Percentiles rank a stretch among this genome's conserved stretches.
These are phyloP conservation scores for Abrus pulchellus DNA, from an alignment of 306 rosid genomes.

Conservation along the genomic window DNA sequence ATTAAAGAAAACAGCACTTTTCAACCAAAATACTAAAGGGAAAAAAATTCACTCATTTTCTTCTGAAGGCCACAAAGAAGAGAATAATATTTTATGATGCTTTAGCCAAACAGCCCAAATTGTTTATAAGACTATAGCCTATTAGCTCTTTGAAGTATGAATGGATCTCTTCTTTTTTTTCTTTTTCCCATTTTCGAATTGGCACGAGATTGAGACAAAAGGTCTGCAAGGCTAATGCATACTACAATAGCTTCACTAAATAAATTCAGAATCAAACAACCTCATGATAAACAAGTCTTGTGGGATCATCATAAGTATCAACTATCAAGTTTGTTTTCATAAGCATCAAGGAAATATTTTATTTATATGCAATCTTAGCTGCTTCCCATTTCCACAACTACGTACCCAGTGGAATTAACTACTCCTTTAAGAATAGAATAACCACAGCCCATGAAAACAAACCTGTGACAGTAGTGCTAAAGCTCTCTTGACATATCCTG, in stretches of 20 bases:
- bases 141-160: background rate
- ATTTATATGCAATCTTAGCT: background rate
- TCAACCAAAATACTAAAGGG: background rate
- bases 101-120: constrained; percentile 6
- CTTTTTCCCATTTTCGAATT: constrained; percentile 1
- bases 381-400: background rate
- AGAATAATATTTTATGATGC: background rate
- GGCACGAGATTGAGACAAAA: constrained; percentile 6
- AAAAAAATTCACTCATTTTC: background rate
- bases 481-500: constrained; percentile 90
- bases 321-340: background rate
- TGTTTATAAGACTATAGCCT: background rate
- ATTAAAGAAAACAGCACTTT: background rate
- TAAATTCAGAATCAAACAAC: background rate
- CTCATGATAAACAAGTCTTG: background rate
- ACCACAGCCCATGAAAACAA: constrained; percentile 28
- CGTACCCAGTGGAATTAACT: background rate
- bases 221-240: constrained; percentile 8
- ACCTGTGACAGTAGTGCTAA: constrained; percentile 94
- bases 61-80: constrained; percentile 14
- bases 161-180: background rate
- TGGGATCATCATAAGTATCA: background rate
- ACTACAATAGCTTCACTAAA: background rate
- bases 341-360: constrained; percentile 2
- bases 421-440: background rate